Base-by-base conservation (phyloP, 2,329 filamentous ascomycete species). In the Sclerotinia subarctica region DNA sequence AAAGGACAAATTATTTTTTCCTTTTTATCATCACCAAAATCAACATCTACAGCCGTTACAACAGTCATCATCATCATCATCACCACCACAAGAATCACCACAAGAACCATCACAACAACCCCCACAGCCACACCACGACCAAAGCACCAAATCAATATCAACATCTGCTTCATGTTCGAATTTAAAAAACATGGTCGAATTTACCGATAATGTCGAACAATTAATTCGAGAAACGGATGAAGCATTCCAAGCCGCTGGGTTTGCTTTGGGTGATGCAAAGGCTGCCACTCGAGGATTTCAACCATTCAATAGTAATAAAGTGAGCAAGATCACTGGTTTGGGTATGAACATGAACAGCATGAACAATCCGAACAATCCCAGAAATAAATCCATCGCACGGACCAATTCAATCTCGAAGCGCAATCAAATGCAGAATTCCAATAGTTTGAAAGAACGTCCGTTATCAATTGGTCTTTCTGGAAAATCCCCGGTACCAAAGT, bases 221-320 rank as follows among this genome's bases (percentile, higher is more conserved):
- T 78, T 86, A 70, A 82, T 84, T 58, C 77, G 78, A 69, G 80
- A 85, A 72, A 81, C 83, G 5, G 83, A 86, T 69, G 79, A 82
- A 68, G 82, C 83, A 38, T 85, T 85, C 75, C 79, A 80, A 73
- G 79, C 80, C 15, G 80, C 83, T 32, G 81, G 79, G 3, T 77
- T 75, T 63, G 79, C 80, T 24, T 75, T 85, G 51, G 77, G 77
- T 47, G 78, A 82, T 64, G 78, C 79, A 38, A 77, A 76, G 70
- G 69, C 74, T 52, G 72, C 75, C 5, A 76, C 72, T 47, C 69
- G 74, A 66, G 71, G 73, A 68, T 78, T 76, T 67, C 73, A 75
- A 70, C 47, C 60, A 53, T 32, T 32, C n/a, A 15, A 56, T 52
- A 35, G 58, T 29, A 56, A 56, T 26, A 56, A 56, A 56, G 53